Conservation (phyloP, 2,329 filamentous ascomycete genomes). For the Ceratocystis variospora region DNA sequence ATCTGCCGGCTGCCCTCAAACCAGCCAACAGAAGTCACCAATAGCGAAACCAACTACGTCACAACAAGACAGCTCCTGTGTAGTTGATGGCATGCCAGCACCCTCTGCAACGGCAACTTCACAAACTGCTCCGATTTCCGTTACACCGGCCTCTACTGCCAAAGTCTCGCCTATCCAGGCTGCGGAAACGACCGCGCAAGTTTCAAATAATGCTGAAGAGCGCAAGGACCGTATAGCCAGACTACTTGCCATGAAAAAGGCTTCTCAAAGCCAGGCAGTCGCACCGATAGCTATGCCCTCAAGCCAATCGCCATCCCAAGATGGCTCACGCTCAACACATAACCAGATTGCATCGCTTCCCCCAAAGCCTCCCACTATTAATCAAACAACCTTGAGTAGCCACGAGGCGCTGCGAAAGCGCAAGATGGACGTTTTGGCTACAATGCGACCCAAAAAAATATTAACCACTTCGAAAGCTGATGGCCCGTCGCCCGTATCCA, state of each 20-base stretch:
- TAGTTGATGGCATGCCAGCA: not conserved
- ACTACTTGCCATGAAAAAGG: slow-evolving; percentile 54
- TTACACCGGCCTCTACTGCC: not conserved
- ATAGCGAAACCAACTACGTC: slow-evolving; percentile 19
- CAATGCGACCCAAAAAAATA: slow-evolving; percentile 32
- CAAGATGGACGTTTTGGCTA: slow-evolving; percentile 63
- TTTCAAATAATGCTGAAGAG: slow-evolving; percentile 35
- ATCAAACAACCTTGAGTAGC: not conserved
- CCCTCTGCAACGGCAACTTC: not conserved
- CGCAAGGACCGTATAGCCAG: slow-evolving; percentile 65
- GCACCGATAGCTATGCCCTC: not conserved
- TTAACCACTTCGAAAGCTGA: not conserved
- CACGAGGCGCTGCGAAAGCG: slow-evolving; percentile 62
- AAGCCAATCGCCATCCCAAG: slow-evolving; percentile 17
- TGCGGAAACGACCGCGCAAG: not conserved
- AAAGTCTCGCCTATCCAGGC: not conserved
- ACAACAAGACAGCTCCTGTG: not conserved
- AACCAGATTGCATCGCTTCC: not conserved
- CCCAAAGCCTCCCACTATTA: slow-evolving; percentile 1
- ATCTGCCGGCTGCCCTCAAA: slow-evolving; percentile 18
- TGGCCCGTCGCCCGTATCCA: not conserved
- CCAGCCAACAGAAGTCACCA: slow-evolving; percentile 10
- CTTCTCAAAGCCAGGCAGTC: not conserved
- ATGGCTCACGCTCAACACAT: not conserved
- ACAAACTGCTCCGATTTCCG: not conserved